These are phyloP conservation scores for Paramecium bursaria DNA, from an alignment of 73 alveolate genomes.

Conservation along the genomic window DNA sequence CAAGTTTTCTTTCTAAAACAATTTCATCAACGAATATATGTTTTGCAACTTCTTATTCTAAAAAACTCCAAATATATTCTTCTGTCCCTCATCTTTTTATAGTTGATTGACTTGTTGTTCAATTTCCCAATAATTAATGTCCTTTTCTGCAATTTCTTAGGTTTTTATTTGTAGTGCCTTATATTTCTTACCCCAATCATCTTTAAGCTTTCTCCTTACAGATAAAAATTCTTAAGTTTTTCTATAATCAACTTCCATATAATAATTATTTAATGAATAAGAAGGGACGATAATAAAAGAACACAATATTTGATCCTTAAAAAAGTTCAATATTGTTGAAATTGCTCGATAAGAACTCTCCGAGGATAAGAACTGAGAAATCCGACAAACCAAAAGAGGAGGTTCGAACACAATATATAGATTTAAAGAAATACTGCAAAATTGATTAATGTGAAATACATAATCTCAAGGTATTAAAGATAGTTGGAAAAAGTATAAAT, in stretches of 20 bases:
- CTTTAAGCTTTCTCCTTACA: not conserved
- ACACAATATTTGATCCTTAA: too few relatives aligned
- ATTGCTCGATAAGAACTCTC: too few relatives aligned
- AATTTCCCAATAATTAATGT: constrained; percentile 12
- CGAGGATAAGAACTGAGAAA: too few relatives aligned
- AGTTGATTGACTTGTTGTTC: constrained; percentile 23
- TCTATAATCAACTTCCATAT: constrained; percentile 53
- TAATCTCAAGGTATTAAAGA: too few relatives aligned
- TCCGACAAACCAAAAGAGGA: too few relatives aligned
- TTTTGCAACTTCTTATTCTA: constrained; percentile 3
- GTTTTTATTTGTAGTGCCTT: constrained; percentile 39
- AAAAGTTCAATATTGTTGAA: too few relatives aligned
- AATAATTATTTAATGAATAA: too few relatives aligned
- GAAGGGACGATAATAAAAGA: too few relatives aligned
- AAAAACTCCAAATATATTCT: constrained; percentile 42
- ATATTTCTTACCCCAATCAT: constrained; percentile 52
- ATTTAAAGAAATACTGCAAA: too few relatives aligned
- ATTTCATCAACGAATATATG: not conserved
- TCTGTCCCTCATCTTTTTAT: constrained; percentile 14
- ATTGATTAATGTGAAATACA: too few relatives aligned
- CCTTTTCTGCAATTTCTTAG: constrained; percentile 9
- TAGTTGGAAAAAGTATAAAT: too few relatives aligned
- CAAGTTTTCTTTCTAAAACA: constrained; percentile 35
- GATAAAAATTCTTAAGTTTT: not conserved
- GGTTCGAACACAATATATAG: too few relatives aligned